Conservation (phyloP, 1,284 basidiomycete species). For the Prillingera fragicola region DNA sequence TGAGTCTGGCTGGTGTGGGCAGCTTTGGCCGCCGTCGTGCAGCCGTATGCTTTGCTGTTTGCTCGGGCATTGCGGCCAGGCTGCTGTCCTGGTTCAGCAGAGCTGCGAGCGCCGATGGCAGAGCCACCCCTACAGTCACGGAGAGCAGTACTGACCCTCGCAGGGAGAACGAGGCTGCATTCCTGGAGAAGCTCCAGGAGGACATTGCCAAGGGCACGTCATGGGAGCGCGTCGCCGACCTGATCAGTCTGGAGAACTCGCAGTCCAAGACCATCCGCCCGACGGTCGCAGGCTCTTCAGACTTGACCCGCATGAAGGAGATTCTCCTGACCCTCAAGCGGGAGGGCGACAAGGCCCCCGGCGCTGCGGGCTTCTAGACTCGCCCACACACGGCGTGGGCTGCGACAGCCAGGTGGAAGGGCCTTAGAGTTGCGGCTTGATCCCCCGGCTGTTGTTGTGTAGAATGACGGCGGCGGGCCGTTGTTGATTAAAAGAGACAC, state of each 20-base stretch:
- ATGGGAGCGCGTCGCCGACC: constrained; percentile 87
- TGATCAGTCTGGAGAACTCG: constrained; percentile 87
- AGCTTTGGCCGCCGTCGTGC: not conserved
- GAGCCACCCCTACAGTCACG: too few relatives aligned
- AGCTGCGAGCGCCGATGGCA: too few relatives aligned
- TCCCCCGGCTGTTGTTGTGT: too few relatives aligned
- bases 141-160: constrained; percentile 2
- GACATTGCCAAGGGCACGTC: constrained; percentile 85
- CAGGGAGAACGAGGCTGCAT: constrained; percentile 84
- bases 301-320: constrained; percentile 85
- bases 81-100: too few relatives aligned
- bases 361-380: constrained; percentile 75
- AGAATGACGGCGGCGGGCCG: not conserved
- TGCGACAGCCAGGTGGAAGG: too few relatives aligned
- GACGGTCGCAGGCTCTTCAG: constrained; percentile 78
- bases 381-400: constrained; percentile 56
- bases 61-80: too few relatives aligned
- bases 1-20: constrained; percentile 49
- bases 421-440: too few relatives aligned
- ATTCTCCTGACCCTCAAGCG: constrained; percentile 76
- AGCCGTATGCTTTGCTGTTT: not conserved
- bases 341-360: constrained; percentile 83
- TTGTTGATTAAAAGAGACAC: too few relatives aligned
- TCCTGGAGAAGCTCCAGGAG: constrained; percentile 65
- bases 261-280: constrained; percentile 93